Evolutionary conservation across 352 stramenopile species (phyloP).

Genomic region (Globisporangium ultimum): DNA sequence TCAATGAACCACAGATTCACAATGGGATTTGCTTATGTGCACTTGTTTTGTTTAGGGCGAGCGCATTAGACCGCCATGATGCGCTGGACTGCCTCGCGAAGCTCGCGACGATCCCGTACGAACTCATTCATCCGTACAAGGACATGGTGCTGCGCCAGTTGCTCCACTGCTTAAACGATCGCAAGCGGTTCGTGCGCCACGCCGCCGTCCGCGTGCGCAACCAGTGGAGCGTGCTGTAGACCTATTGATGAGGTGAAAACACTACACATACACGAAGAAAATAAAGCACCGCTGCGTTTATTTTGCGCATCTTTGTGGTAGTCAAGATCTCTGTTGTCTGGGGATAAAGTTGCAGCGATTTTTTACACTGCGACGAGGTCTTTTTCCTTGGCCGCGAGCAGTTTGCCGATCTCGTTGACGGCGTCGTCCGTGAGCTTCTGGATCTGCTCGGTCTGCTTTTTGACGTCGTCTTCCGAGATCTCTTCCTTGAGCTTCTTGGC

Average conservation of each 20-base stretch:
- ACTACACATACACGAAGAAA: neutral
- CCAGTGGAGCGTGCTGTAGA: conserved; percentile 87
- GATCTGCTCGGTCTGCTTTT: conserved; percentile 72
- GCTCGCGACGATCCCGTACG: conserved; percentile 78
- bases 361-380: conserved; percentile 62
- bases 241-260: neutral
- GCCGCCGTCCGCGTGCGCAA: conserved; percentile 87
- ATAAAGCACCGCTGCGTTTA: neutral
- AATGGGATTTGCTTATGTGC: conserved; percentile 1
- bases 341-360: neutral
- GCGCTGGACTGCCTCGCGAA: conserved; percentile 78
- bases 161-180: conserved; percentile 77
- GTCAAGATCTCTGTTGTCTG: neutral
- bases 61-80: conserved; percentile 63
- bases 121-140: conserved; percentile 88
- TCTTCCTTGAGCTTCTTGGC: conserved; percentile 81
- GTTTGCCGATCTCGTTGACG: conserved; percentile 65
- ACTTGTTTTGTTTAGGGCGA: conserved; percentile 24
- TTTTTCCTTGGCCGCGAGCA: conserved; percentile 77
- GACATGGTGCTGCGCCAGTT: conserved; percentile 76
- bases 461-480: conserved; percentile 76
- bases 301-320: neutral
- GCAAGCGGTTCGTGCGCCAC: conserved; percentile 85
- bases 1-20: neutral
- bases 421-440: conserved; percentile 78